These are phyloP conservation scores for Torulaspora delbrueckii DNA, from an alignment of 805 yeast species.

Conservation along the genomic window DNA sequence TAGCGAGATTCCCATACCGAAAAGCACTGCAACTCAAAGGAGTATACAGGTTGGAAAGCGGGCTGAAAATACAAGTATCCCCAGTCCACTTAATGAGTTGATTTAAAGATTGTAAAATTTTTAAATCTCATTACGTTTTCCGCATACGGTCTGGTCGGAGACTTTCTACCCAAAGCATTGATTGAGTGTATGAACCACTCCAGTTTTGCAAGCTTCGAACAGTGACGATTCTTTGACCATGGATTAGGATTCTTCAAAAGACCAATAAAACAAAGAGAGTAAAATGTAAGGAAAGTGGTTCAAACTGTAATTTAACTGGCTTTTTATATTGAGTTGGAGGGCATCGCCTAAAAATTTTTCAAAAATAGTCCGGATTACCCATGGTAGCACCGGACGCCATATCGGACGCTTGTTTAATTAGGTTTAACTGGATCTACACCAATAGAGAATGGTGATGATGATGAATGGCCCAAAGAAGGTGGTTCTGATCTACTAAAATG, in stretches of 20 bases:
- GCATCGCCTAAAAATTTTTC: slow-evolving; percentile 9
- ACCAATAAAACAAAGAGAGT: slow-evolving; percentile 3
- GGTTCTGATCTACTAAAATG: slow-evolving; percentile 32
- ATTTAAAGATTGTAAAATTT: slow-evolving; percentile 36
- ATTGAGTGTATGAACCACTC: slow-evolving; percentile 29
- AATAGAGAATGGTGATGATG: background rate
- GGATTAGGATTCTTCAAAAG: slow-evolving; percentile 40
- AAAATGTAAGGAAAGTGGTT: background rate
- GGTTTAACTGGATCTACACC: background rate
- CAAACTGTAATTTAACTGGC: background rate
- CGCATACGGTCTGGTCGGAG: slow-evolving; percentile 70
- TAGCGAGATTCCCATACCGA: slow-evolving; percentile 57
- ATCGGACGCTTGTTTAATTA: background rate
- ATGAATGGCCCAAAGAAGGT: too few relatives aligned
- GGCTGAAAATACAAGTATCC: slow-evolving; percentile 1
- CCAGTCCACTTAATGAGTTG: slow-evolving; percentile 33
- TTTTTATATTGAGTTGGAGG: slow-evolving; percentile 5
- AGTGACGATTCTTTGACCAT: slow-evolving; percentile 69
- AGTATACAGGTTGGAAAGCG: slow-evolving; percentile 20
- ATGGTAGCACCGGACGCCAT: slow-evolving; percentile 3
- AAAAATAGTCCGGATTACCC: slow-evolving; percentile 2
- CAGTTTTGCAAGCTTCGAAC: slow-evolving; percentile 61
- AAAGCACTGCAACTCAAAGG: slow-evolving; percentile 27
- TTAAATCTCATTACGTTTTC: slow-evolving; percentile 51
- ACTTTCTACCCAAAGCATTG: slow-evolving; percentile 76